Evolutionary conservation across 257 asterid genomes (phyloP), one percentile per base, ranked within the genome.

Genomic region (Scutellaria baicalensis): DNA sequence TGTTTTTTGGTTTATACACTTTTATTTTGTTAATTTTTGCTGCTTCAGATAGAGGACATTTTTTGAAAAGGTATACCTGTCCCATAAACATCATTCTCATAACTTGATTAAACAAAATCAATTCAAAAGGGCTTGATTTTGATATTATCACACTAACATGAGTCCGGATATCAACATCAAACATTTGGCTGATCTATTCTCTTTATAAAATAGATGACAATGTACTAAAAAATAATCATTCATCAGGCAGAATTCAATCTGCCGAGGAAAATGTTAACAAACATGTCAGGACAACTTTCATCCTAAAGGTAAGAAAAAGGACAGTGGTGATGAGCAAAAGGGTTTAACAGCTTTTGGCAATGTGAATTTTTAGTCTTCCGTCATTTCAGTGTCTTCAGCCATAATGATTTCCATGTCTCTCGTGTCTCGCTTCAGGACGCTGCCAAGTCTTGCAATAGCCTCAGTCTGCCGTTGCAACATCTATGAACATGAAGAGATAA

Each of bases 381-480:
- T 42, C 94, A 81, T 88, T 59, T 86, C 90, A 4, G 89, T 77
- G 65, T 86, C 97, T 75, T 88, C 97, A 0, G 96, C 85, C 96
- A 94, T 88, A 66, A 94, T 94, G 74, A 94, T 94, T 84, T 89
- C 97, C 92, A 85, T 71, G 68, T 94, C 96, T 75, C 99, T 80
- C 39, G 80, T 74, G 68, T 91, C 97, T 64, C 96, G 85, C 76
- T 94, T 94, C 83, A 91, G 79, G 71, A 94, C 95, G 73, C 55
- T 89, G 44, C 96, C 97, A 57, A 94, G 96, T 80, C 97, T 82
- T 31, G 84, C 89, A 65, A 91, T 91, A 18, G 96, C 97, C 76
- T 83, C 99, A 0, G 97, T 94, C 77, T 91, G 99, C 80, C 85
- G 88, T 71, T 88, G 99, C 84, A 94, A 75, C 20, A 94, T 97